Conservation (phyloP, 192 early-diverging fungal species). For the Mortierella hygrophila region DNA sequence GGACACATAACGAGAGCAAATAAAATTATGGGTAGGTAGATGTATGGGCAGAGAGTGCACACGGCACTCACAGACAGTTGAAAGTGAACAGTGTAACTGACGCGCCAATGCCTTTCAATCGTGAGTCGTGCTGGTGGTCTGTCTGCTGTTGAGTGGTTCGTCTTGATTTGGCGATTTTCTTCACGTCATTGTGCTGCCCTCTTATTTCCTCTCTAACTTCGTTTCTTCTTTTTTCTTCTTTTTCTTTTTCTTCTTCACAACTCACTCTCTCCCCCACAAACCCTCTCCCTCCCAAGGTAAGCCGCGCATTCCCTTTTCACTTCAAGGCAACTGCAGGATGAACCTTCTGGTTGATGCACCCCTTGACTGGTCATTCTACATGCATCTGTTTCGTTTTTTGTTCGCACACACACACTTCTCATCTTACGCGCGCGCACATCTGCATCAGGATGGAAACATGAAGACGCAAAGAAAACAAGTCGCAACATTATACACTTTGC, state of each 20-base stretch:
- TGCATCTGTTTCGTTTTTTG: not conserved
- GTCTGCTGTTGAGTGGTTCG: slow-evolving; percentile 1
- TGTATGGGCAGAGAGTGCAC: not conserved
- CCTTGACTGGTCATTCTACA: not conserved
- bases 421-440: not conserved
- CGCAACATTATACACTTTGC: not conserved
- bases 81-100: not conserved
- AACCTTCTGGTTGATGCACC: not conserved
- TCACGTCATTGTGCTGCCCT: not conserved
- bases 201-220: no score
- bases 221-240: not conserved
- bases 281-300: slow-evolving; percentile 17
- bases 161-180: not conserved
- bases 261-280: slow-evolving; percentile 10
- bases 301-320: not conserved
- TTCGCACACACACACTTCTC: not conserved
- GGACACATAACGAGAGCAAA: not conserved
- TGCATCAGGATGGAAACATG: not conserved
- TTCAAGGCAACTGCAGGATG: not conserved
- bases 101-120: not conserved
- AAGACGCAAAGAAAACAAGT: not conserved
- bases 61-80: not conserved
- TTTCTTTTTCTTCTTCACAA: slow-evolving; percentile 13
- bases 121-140: not conserved
- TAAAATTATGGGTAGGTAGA: not conserved